Base-by-base conservation (phyloP, 164 flowering plant genomes). In the Stephania yunnanensis region DNA sequence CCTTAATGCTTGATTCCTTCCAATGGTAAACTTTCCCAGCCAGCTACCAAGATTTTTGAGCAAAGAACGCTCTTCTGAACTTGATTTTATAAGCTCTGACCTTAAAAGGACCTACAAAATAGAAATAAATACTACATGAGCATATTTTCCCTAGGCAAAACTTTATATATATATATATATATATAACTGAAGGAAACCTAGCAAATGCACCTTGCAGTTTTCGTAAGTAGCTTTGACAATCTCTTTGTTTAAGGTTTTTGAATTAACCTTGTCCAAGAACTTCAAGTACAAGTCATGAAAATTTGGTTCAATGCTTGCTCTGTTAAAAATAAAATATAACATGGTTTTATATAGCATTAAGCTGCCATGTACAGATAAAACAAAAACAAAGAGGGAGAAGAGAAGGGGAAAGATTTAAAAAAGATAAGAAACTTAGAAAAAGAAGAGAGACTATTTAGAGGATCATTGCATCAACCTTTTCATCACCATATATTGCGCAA, bases 401-500 rank as follows among this genome's bases (percentile, higher is more conserved):
- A 36, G 25, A 25, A 25, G 42, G 42, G 42, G 42, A 36, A 36
- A 36, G 3, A 36, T 4, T 2, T 36, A 36, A 36, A 36, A 36
- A 36, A 36, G 42, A 48, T 19, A 5, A 75, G 12, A 72, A 64
- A 6, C 29, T 68, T 11, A 72, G 22, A 13, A 29, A 11, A 76
- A 77, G 6, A 66, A 30, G n/a, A 13, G n/a, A 13, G 13, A 71
- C 29, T 5, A 71, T 30, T 30, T 29, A 67, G 22, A 50, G 10
- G 58, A 8, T 50, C 30, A 7, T 8, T 55, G 63, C 64, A 70
- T 83, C 44, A 74, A 93, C 99, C 99, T 93, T 84, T 91, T 93
- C 98, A 95, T 93, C 80, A 95, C 99, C 94, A 95, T 88, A 76
- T 93, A 93, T 81, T 92, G 95, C 6, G 97, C 98, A 85, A 95